Evolutionary conservation across 2,329 filamentous ascomycete genomes (phyloP).

Genomic region (Aspergillus viridinutans): DNA sequence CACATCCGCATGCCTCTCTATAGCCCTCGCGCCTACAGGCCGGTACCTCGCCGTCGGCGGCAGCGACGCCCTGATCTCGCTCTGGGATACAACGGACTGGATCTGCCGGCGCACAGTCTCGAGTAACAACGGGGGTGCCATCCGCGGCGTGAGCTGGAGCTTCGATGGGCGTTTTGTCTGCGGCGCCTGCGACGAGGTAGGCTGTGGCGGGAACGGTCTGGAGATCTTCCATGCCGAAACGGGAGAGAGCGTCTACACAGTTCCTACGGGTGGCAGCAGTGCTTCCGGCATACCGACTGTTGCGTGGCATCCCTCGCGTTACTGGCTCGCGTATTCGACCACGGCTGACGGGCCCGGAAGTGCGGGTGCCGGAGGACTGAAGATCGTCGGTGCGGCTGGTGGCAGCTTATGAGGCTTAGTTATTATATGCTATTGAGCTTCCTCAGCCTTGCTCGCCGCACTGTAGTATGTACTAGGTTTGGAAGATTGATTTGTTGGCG

Average conservation of each 20-base stretch:
- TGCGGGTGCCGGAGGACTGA: constrained; percentile 39
- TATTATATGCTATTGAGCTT: not conserved
- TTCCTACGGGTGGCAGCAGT: constrained; percentile 33
- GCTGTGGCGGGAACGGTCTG: constrained; percentile 40
- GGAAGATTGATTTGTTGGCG: not conserved
- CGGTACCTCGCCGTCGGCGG: constrained; percentile 48
- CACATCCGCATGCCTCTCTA: constrained; percentile 46
- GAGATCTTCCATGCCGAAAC: constrained; percentile 50
- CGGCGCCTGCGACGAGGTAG: constrained; percentile 46
- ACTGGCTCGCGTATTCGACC: constrained; percentile 48
- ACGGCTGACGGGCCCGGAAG: constrained; percentile 39
- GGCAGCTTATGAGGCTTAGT: constrained; percentile 27
- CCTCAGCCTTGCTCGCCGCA: not conserved
- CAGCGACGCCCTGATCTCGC: constrained; percentile 47
- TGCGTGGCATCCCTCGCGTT: constrained; percentile 48
- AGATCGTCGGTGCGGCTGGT: constrained; percentile 46
- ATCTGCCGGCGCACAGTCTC: constrained; percentile 47
- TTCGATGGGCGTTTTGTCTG: constrained; percentile 48
- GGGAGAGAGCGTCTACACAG: constrained; percentile 46
- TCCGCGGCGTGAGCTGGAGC: constrained; percentile 48
- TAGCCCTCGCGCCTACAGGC: constrained; percentile 44
- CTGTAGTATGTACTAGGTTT: not conserved
- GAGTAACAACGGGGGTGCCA: constrained; percentile 41
- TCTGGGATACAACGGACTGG: constrained; percentile 51
- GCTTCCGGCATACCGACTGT: constrained; percentile 43